Evolutionary conservation across 164 flowering plant species (phyloP), one percentile per base, ranked within the genome.

Genomic region (Cinnamomum chago): DNA sequence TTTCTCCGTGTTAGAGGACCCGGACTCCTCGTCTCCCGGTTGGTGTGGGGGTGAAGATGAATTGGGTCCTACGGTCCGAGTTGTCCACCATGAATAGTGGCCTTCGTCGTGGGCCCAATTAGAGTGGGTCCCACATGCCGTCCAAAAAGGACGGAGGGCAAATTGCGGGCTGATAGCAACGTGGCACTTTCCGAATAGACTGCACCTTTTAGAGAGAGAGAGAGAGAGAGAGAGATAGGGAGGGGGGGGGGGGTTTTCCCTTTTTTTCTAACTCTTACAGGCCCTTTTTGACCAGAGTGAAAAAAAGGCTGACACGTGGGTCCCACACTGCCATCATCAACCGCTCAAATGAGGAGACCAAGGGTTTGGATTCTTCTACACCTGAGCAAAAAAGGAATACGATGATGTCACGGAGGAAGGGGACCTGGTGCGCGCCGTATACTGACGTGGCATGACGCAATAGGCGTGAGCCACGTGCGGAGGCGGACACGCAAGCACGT

Each of bases 361-460:
- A 58, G 76, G 77, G 81, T 51, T 50, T 2, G 24, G 75, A 78
- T 78, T 64, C 28, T 64, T 24, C 67, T 7, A 20, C 0, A 14
- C 0, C 18, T 2, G 15, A 64, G 64, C 72, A 72, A 62, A 62
- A 68, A 62, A 76, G 35, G 51, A 60, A 30, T n/a, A 35, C 0
- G 18, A 67, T 82, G 84, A 85, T 80, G 84, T 82, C 77, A 80
- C 10, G 50, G 1, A 60, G 11, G 81, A 78, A 77, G 76, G 79
- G 77, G 82, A 84, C 72, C 52, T 69, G 68, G 25, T 0, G 67
- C 83, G 80, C 83, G 79, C 80, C 82, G 85, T 78, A 81, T 74
- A 55, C 40, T 22, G 73, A 80, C 78, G 82, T 82, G 79, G 76
- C 76, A n/a, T 47, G 25, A 55, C 12, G 67, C 40, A 30, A 6